A percentile compares a stretch with the other conserved stretches of the same genome.
These are phyloP conservation scores for Dactylella cylindrospora DNA, from an alignment of 2,329 filamentous ascomycete species.

Conservation along the genomic window DNA sequence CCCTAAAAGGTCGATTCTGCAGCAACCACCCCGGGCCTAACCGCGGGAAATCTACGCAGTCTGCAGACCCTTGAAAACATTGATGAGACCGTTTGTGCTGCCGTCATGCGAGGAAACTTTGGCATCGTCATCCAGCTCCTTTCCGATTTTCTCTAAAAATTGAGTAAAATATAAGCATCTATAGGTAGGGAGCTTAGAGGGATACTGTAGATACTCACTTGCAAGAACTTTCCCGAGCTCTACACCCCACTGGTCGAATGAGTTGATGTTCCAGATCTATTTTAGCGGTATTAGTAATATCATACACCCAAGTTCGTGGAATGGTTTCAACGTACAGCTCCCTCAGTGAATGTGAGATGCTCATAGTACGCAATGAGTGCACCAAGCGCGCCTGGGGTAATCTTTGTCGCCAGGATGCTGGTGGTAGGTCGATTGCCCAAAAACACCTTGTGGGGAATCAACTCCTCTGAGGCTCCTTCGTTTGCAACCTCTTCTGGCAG, in stretches of 20 bases:
- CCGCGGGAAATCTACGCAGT: no score
- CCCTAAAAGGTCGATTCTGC: no score
- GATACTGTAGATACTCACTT: slow-evolving; percentile 66
- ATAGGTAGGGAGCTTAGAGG: background rate
- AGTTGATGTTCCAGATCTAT: slow-evolving; percentile 94
- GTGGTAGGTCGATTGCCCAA: slow-evolving; percentile 95
- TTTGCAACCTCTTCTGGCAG: slow-evolving; percentile 75
- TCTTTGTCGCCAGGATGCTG: slow-evolving; percentile 87
- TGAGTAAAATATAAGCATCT: background rate
- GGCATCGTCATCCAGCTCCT: slow-evolving; percentile 74
- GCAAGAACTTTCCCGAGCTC: slow-evolving; percentile 95
- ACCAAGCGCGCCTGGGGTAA: slow-evolving; percentile 89
- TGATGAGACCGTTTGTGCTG: slow-evolving; percentile 85
- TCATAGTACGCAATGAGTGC: slow-evolving; percentile 98
- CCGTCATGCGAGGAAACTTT: slow-evolving; percentile 75
- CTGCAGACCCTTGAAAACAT: slow-evolving; percentile 66
- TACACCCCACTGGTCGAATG: slow-evolving; percentile 99
- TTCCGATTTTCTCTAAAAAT: slow-evolving; percentile 56
- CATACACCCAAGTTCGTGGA: background rate
- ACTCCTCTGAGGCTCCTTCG: slow-evolving; percentile 70
- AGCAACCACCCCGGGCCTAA: no score
- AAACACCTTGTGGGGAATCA: slow-evolving; percentile 99
- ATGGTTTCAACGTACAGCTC: slow-evolving; percentile 58
- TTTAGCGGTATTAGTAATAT: slow-evolving; percentile 1
- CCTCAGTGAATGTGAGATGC: slow-evolving; percentile 96